Evolutionary conservation across 805 yeast species (phyloP), one percentile per base, ranked within the genome.

Genomic region (Cyberlindnera misumaiensis): DNA sequence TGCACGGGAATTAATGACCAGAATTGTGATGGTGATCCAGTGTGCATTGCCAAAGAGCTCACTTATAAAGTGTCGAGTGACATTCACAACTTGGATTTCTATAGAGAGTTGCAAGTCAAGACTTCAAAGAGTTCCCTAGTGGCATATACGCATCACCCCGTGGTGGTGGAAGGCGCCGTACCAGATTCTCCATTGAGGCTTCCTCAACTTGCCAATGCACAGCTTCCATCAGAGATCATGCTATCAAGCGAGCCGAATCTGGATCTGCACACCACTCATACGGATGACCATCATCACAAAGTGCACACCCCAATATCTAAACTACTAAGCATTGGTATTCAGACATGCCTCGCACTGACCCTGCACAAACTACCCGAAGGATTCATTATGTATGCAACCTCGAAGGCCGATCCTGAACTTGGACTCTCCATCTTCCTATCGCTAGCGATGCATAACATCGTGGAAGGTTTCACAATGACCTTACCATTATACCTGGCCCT

Each of bases 311-410:
- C 93, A 1, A 63, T 81, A 13, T 80, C 94, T 0, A 71, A 85
- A 41, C 62, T 90, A n/a, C 61, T 90, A 10, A 75, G 95, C 5
- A 87, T 90, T 41, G 97, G 96, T 4, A 58, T 93, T 16, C 97
- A 93, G 58, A 90, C 97, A 0, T 78, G 89, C 6, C 58, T 89
- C 36, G 97, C 95, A 0, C 76, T 90, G 22, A 75, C 94, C 0
- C 62, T 93, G 22, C 98, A 90, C 63, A 89, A 93, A 57, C 69
- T 90, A 18, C 98, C 98, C 0, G 98, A 90, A 61, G 98, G 98
- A 0, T 85, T 90, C 53, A 78, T 90, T 39, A 82, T 94, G 33
- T 90, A 75, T 57, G 83, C 83, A 26, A 88, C 93, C 0, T 71
- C 87, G 2, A 65, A 67, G 41, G 79, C 77, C 0, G 84, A 82